These are phyloP conservation scores for Nothophaeocryptopus gaeumannii DNA, from an alignment of 2,329 filamentous ascomycete species.

Conservation along the genomic window DNA sequence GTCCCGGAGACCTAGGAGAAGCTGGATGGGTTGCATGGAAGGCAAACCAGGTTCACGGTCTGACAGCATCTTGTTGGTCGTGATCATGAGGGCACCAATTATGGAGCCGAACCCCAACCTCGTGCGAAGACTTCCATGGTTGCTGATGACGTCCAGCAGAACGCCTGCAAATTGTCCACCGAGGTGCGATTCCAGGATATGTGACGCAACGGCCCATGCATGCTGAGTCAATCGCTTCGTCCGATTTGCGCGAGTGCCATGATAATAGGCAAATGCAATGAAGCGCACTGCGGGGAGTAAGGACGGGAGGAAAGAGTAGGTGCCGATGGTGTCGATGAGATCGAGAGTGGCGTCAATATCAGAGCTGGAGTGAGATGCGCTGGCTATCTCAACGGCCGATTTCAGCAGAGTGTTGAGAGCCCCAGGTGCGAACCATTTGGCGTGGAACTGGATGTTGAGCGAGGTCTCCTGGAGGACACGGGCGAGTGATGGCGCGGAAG, in stretches of 20 bases:
- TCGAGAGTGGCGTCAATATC: conserved; percentile 30
- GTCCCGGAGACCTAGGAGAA: conserved; percentile 18
- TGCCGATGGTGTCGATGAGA: conserved; percentile 32
- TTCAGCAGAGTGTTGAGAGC: conserved; percentile 25
- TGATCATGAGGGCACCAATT: conserved; percentile 32
- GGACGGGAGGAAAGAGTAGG: conserved; percentile 28
- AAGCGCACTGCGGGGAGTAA: conserved; percentile 27
- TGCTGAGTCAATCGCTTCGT: conserved; percentile 27
- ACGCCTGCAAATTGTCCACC: conserved; percentile 27
- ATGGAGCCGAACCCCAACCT: conserved; percentile 26
- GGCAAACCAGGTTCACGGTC: conserved; percentile 4
- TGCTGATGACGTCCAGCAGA: conserved; percentile 26
- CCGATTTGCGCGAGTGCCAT: conserved; percentile 30
- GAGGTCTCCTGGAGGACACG: conserved; percentile 25
- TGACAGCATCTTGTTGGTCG: conserved; percentile 26
- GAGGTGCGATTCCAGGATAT: conserved; percentile 32
- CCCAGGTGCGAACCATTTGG: conserved; percentile 33
- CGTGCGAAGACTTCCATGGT: conserved; percentile 17
- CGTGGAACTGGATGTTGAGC: conserved; percentile 29
- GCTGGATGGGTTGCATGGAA: conserved; percentile 17
- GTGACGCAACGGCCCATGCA: conserved; percentile 28
- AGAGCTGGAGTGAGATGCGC: conserved; percentile 28
- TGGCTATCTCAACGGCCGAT: conserved; percentile 26
- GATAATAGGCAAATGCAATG: conserved; percentile 32
- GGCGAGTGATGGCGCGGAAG: conserved; percentile 14